Conservation (phyloP, 2,329 filamentous ascomycete genomes). For the Penicillium sp. region DNA sequence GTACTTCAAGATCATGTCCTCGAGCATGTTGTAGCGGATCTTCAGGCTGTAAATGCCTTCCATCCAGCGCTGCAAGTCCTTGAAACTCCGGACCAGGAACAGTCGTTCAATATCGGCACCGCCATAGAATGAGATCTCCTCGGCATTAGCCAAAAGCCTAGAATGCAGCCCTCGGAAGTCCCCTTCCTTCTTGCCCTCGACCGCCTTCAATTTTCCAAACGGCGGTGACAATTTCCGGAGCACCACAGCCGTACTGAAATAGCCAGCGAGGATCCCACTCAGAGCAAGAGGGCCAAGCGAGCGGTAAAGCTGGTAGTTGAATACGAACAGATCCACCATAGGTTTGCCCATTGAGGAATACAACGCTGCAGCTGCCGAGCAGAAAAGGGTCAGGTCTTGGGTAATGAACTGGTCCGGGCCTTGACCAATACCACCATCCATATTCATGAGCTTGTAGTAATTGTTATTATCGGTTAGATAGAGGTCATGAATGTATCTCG, state of each 20-base stretch:
- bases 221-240: conserved; percentile 84
- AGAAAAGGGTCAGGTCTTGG: conserved; percentile 93
- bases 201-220: conserved; percentile 93
- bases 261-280: conserved; percentile 81
- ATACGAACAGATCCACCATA: conserved; percentile 92
- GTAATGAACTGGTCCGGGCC: conserved; percentile 96
- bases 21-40: conserved; percentile 97
- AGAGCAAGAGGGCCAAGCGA: conserved; percentile 85
- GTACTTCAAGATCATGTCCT: conserved; percentile 97
- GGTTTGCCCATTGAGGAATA: conserved; percentile 98
- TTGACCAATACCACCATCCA: conserved; percentile 88
- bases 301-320: conserved; percentile 94
- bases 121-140: conserved; percentile 96
- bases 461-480: conserved; percentile 93
- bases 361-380: conserved; percentile 80
- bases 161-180: conserved; percentile 91
- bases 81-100: conserved; percentile 87
- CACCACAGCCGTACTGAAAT: conserved; percentile 88
- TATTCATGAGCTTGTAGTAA: conserved; percentile 90
- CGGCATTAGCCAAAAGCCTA: conserved; percentile 89
- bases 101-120: conserved; percentile 92
- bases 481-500: conserved; percentile 92
- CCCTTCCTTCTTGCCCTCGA: conserved; percentile 90
- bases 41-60: conserved; percentile 97
- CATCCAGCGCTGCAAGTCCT: conserved; percentile 92